phyloP scores from a whole-genome alignment of 2,329 filamentous ascomycete genomes.

The Diaporthe helianthi region DNA sequence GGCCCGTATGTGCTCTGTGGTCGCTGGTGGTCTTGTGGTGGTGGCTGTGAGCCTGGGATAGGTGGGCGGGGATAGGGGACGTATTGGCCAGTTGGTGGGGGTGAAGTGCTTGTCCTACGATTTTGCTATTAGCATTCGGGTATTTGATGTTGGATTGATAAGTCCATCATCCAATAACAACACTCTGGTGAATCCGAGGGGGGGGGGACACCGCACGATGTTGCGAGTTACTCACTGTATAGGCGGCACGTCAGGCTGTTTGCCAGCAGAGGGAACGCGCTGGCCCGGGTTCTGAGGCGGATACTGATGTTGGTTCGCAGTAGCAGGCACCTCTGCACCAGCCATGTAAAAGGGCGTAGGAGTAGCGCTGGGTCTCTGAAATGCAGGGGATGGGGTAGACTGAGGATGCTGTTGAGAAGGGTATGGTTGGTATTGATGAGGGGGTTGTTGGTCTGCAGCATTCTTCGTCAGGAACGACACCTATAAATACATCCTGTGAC shows the following conservation, averaged over 20 bases:
- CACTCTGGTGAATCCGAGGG: no score
- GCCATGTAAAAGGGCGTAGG: constrained; percentile 72
- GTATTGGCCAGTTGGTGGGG: constrained; percentile 33
- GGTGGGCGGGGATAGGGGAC: constrained; percentile 32
- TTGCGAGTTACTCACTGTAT: constrained; percentile 29
- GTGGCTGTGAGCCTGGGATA: constrained; percentile 27
- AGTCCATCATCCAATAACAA: neutral
- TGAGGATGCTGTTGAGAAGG: constrained; percentile 41
- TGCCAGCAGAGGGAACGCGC: constrained; percentile 54
- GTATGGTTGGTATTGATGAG: constrained; percentile 50
- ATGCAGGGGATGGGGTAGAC: constrained; percentile 59
- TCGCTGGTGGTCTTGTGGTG: constrained; percentile 51
- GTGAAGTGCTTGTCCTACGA: constrained; percentile 30
- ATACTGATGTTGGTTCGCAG: constrained; percentile 51
- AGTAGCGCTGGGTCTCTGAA: constrained; percentile 59
- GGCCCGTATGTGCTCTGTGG: constrained; percentile 71
- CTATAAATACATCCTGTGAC: constrained; percentile 23
- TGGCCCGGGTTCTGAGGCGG: constrained; percentile 61
- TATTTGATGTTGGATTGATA: neutral
- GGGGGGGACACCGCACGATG: no score
- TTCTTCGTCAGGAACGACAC: constrained; percentile 20
- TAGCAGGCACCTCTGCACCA: constrained; percentile 58
- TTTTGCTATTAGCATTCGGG: neutral
- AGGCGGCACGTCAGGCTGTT: constrained; percentile 48
- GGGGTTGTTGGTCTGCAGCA: constrained; percentile 41